A percentile compares a stretch with the other conserved stretches of the same genome.
Evolutionary conservation across 2,329 filamentous ascomycete species (phyloP).

Genomic region (Spiromastix sp.): DNA sequence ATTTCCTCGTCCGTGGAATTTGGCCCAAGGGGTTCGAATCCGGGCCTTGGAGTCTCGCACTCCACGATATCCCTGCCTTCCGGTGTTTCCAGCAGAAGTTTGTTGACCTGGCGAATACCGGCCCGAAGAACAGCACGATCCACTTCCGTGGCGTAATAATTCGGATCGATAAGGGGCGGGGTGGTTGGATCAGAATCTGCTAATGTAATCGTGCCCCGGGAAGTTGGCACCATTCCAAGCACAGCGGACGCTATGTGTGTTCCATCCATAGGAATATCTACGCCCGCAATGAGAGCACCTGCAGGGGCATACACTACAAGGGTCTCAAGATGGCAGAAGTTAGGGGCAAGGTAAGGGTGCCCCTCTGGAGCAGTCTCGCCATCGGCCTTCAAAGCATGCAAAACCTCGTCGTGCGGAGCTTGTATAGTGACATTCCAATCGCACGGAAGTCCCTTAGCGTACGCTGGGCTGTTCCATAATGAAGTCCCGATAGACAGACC

Average conservation of each 20-base stretch:
- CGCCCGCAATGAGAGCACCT: constrained; percentile 6
- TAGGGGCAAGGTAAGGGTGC: constrained; percentile 3
- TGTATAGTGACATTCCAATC: constrained; percentile 28
- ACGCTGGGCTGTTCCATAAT: constrained; percentile 27
- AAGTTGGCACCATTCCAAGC: constrained; percentile 14
- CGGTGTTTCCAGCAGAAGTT: constrained; percentile 9
- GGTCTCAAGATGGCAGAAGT: constrained; percentile 10
- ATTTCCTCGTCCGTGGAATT: constrained; percentile 16
- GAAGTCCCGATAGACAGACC: constrained; percentile 28
- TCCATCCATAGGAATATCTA: constrained; percentile 15
- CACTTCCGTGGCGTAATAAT: constrained; percentile 20
- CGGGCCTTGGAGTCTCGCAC: constrained; percentile 11
- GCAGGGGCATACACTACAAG: constrained; percentile 17
- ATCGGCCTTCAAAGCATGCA: constrained; percentile 23
- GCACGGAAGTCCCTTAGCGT: constrained; percentile 24
- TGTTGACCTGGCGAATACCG: constrained; percentile 11
- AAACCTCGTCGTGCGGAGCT: constrained; percentile 20
- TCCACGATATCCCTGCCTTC: constrained; percentile 12
- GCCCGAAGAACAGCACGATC: constrained; percentile 14
- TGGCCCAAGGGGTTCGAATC: constrained; percentile 5
- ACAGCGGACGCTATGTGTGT: constrained; percentile 15
- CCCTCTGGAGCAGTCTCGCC: constrained; percentile 17
- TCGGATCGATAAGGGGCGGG: constrained; percentile 19
- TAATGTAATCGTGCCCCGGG: constrained; percentile 14
- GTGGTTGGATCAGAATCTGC: constrained; percentile 10